Evolutionary conservation across 805 yeast genomes (phyloP).

Genomic region (Torulaspora maleeae): DNA sequence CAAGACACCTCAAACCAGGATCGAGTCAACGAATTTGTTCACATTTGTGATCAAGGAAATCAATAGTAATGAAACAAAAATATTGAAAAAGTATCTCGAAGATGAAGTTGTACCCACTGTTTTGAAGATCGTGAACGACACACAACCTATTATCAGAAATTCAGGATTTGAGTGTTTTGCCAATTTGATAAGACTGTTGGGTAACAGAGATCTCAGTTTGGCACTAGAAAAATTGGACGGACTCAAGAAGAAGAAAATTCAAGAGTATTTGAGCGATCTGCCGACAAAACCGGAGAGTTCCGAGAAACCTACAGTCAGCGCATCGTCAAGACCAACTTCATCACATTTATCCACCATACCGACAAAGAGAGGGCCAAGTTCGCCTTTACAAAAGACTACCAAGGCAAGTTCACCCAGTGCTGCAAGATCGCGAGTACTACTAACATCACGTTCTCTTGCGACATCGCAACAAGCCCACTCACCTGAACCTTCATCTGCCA

Average conservation of each 20-base stretch:
- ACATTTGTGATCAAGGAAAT: slow-evolving; percentile 55
- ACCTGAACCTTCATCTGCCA: slow-evolving; percentile 10
- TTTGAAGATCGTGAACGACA: slow-evolving; percentile 67
- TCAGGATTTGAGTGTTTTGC: slow-evolving; percentile 77
- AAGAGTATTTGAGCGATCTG: slow-evolving; percentile 36
- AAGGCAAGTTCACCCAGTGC: slow-evolving; percentile 12
- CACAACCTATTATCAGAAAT: slow-evolving; percentile 78
- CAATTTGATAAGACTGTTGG: slow-evolving; percentile 74
- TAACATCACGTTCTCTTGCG: slow-evolving; percentile 29
- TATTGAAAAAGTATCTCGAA: slow-evolving; percentile 9
- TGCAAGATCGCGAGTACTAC: slow-evolving; percentile 15
- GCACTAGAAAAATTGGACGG: slow-evolving; percentile 71
- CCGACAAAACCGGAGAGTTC: background rate
- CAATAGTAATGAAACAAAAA: slow-evolving; percentile 23
- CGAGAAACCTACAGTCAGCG: background rate
- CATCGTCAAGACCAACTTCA: slow-evolving; percentile 6
- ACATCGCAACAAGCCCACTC: slow-evolving; percentile 7
- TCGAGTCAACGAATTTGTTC: slow-evolving; percentile 63
- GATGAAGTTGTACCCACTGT: slow-evolving; percentile 33
- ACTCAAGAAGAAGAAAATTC: slow-evolving; percentile 63
- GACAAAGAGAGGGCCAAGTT: slow-evolving; percentile 63
- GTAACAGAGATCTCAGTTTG: slow-evolving; percentile 59
- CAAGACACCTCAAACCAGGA: slow-evolving; percentile 78
- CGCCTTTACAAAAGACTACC: slow-evolving; percentile 52
- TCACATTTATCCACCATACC: slow-evolving; percentile 43